phyloP scores from a whole-genome alignment of 2,329 filamentous ascomycete species.

The Pyrenochaeta sp. region DNA sequence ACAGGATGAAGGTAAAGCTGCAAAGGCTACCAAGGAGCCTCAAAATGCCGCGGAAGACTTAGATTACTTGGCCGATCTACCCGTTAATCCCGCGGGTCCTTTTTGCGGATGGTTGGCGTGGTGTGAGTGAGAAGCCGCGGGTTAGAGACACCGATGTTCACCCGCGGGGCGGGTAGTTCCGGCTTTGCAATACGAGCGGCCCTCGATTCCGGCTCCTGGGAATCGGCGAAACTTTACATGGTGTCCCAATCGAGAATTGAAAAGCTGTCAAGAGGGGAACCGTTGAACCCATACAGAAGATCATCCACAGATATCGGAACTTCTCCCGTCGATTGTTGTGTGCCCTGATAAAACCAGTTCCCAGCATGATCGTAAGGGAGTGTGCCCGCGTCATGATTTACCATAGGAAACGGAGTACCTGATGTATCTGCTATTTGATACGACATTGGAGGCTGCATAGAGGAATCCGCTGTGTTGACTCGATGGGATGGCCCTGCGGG shows the following conservation, averaged over 20 bases:
- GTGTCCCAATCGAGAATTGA: conserved; percentile 25
- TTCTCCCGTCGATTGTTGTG: conserved; percentile 22
- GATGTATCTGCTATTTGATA: conserved; percentile 6
- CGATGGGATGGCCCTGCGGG: conserved; percentile 12
- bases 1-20: not conserved
- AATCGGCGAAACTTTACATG: conserved; percentile 8
- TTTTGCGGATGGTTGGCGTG: not conserved
- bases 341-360: conserved; percentile 14
- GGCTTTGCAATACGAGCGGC: not conserved
- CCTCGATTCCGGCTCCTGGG: too few species aligned
- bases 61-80: not conserved
- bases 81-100: not conserved
- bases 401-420: not conserved
- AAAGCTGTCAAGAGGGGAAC: conserved; percentile 33
- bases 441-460: conserved; percentile 11
- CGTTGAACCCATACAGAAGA: conserved; percentile 34
- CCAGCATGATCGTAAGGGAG: conserved; percentile 18
- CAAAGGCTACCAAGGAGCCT: not conserved
- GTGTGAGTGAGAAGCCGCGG: not conserved
- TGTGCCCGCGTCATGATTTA: conserved; percentile 2
- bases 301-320: conserved; percentile 28
- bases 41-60: not conserved
- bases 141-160: not conserved
- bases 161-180: not conserved
- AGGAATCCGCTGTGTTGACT: conserved; percentile 1